Evolutionary conservation across 768 basidiomycete species (phyloP), one percentile per base, ranked within the genome.

Genomic region (Mycena amicta): DNA sequence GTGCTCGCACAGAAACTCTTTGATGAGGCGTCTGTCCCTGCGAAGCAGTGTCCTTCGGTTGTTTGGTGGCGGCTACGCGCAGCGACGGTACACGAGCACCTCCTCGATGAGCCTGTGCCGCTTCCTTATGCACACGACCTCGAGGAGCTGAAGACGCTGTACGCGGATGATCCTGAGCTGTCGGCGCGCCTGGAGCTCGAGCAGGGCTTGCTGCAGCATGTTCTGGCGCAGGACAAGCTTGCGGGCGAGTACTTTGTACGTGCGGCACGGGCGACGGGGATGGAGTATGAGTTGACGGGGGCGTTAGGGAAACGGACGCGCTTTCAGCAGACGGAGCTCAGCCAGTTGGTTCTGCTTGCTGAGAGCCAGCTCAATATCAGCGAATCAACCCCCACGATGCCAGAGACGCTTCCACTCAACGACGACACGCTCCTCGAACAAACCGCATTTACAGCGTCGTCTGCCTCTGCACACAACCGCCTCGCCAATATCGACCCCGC

Each of bases 341-440:
- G 89, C 53, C 97, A 99, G 73, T 86, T 99, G 50, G 91, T 98
- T 40, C 79, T 99, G 23, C 83, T 99, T 20, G 96, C 97, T n/a
- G 85, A 95, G 70, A 93, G 93, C 60, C 83, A 85, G 54, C 72
- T 83, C 33, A 55, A 56, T 25, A 54, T 53, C 28, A 52, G 47
- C 39, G 43, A 57, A 15, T 59, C 55, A 41, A 31, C 52, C 22
- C 53, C 51, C 16, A 28, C 22, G 22, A 65, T 93, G 26, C 95
- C 96, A n/a, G 86, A 92, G 71, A 87, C 89, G 3, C 73, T 98
- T 26, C 77, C 80, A 2, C 80, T 98, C 47, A 96, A 98, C 71
- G 97, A 98, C 72, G 97, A 99, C 72, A 98, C 95, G 0, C 81
- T 99, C 18, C 82, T 99, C 39, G 97, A 99, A 74, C 87, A 90